Base-by-base conservation (phyloP, 805 yeast genomes). In the Zygosaccharomyces rouxii region DNA sequence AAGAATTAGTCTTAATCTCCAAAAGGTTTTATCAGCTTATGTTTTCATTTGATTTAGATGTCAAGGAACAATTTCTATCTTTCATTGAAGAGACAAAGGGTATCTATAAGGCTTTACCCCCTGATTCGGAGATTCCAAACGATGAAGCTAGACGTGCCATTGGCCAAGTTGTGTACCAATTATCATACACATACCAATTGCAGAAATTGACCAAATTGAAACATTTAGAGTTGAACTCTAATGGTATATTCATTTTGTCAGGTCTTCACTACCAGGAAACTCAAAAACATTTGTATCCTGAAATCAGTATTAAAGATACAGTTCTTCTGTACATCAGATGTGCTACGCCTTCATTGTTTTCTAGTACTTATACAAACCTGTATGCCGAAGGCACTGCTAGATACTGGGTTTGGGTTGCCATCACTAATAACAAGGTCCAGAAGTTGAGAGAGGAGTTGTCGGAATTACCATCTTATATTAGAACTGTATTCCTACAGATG, bases 41-140 rank as follows among this genome's bases (percentile, higher is more conserved):
- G 0, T 59, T 72, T 28, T 79, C 94, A 3, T 78, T 77, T 65
- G 98, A 90, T 64, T 59, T 88, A 44, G 79, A 83, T 45, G 67
- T 81, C 10, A 67, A 66, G n/a, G 57, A 58, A 1, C 64, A 66
- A 19, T 74, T 83, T 38, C 51, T 55, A 2, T 55, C 68, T 2
- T 64, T 58, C 58, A 59, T 73, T 7, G 56, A 61, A 3, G 71
- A 71, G 29, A 65, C 82, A 1, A 65, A 63, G 37, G 56, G 62
- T 2, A 58, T 84, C 2, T 79, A 84, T 42, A 56, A 57, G 5
- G 57, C 63, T 9, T 38, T 65, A 35, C 68, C 65, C 7, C 46
- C 54, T 4, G 66, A 60, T 19, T 38, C 53, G 3, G 62, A 62
- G n/a, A 62, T 70, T 42, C 57, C 60, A 16, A 54, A 59, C 35